Conservation (phyloP, 768 basidiomycete species). For the Mycena indigotica region DNA sequence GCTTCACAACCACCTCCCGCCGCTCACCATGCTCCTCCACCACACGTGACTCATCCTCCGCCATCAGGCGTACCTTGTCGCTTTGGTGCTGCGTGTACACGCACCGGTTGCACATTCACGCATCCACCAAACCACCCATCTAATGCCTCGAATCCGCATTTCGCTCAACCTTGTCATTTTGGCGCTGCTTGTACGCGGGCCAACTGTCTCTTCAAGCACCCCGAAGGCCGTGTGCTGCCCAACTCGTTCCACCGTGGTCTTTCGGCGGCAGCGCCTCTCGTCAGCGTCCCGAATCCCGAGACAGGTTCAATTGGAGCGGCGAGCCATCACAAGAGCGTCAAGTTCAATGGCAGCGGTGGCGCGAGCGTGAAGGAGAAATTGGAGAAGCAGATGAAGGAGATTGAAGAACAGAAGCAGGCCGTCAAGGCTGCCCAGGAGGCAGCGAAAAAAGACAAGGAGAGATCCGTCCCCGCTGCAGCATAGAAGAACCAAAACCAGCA, state of each 20-base stretch:
- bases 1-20: constrained; percentile 43
- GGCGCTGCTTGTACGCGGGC: constrained; percentile 84
- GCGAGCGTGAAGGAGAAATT: constrained; percentile 47
- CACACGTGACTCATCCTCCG: constrained; percentile 17
- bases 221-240: constrained; percentile 80
- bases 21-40: constrained; percentile 31
- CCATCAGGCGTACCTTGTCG: constrained; percentile 51
- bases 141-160: constrained; percentile 32
- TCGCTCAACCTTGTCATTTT: constrained; percentile 71
- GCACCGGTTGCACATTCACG: constrained; percentile 65
- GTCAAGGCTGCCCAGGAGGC: constrained; percentile 65
- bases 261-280: constrained; percentile 58
- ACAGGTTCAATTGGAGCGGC: constrained; percentile 64
- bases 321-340: constrained; percentile 71
- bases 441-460: constrained; percentile 63
- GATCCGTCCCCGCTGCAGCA: constrained; percentile 50
- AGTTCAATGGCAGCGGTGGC: constrained; percentile 62
- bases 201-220: constrained; percentile 89
- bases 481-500: constrained; percentile 3
- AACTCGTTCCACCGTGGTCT: constrained; percentile 80
- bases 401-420: constrained; percentile 71
- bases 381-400: constrained; percentile 60
- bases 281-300: constrained; percentile 63
- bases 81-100: constrained; percentile 72
- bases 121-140: constrained; percentile 50